phyloP scores from a whole-genome alignment of 2,329 filamentous ascomycete genomes.

The Pyrenophora tritici-repentis region DNA sequence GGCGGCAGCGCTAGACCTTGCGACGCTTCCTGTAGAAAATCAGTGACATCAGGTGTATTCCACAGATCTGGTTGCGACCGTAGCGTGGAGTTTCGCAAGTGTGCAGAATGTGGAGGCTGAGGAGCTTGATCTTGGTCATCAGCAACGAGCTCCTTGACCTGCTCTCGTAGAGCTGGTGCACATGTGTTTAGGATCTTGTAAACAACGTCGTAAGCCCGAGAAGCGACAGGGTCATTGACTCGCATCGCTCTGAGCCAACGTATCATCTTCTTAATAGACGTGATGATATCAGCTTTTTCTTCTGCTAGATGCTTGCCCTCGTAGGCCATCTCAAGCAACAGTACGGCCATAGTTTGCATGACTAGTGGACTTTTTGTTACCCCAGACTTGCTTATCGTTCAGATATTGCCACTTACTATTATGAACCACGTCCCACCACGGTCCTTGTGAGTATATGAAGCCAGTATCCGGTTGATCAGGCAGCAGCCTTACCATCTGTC shows the following conservation, averaged over 20 bases:
- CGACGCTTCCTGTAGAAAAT: neutral
- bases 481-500: constrained; percentile 38
- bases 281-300: constrained; percentile 31
- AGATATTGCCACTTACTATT: constrained; percentile 23
- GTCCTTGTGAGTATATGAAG: constrained; percentile 37
- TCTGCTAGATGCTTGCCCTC: constrained; percentile 32
- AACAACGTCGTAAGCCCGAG: constrained; percentile 35
- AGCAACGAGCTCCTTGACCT: constrained; percentile 19
- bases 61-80: neutral
- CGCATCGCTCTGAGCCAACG: constrained; percentile 43
- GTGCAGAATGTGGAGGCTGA: neutral
- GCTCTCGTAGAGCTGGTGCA: constrained; percentile 17
- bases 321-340: constrained; percentile 47
- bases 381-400: neutral
- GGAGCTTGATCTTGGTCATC: neutral
- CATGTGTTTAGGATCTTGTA: constrained; percentile 22
- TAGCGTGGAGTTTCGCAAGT: neutral
- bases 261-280: constrained; percentile 40
- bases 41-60: neutral
- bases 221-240: constrained; percentile 32
- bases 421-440: constrained; percentile 51
- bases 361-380: constrained; percentile 19
- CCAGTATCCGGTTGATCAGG: constrained; percentile 35
- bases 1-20: neutral
- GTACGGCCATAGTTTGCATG: constrained; percentile 46